Base-by-base conservation (phyloP, 108 stramenopile species). In the Fistulifera solaris region DNA sequence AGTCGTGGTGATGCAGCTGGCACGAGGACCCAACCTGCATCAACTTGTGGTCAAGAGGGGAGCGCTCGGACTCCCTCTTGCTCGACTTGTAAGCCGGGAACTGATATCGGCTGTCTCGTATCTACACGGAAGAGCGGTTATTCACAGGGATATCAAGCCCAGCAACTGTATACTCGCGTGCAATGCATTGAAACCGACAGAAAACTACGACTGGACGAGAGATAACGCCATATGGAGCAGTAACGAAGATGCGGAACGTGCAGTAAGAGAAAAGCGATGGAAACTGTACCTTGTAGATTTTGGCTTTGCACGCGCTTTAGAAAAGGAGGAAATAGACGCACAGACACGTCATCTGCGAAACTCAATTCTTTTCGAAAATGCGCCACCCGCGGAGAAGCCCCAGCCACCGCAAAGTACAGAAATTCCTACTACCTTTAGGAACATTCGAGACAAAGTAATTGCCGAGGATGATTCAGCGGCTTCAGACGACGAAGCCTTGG, bases 101-200 rank as follows among this genome's bases (percentile, higher is more conserved):
- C 48, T 93, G 42, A 67, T 86, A 43, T 58, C 61, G 26, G 85
- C 87, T n/a, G 76, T 93, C 2, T 75, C 73, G 25, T 93, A 84
- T 48, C 49, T 93, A 18, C 90, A 93, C 43, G 86, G 86, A 1
- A 74, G 85, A 19, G 90, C 76, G 6, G 84, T 88, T 7, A 68
- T 93, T 43, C 90, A 93, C 54, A 61, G 90, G n/a, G 90, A 92
- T 59, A 87, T 92, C 60, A 85, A 89, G 42, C 90, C 90, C 0
- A 72, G 80, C 49, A 90, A 90, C 59, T 78, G 68, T 24, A 83
- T 89, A 48, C 47, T 89, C 24, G 76, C 72, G 35, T 75, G 75
- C 50, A 73, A 52, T 15, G 52, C 80, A 27, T 15, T 77, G 35
- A 19, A 51, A 13, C 62, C 75, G 19, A 58, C 68, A 17, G 60